phyloP scores from a whole-genome alignment of 805 yeast species.

The Torulaspora quercuum region DNA sequence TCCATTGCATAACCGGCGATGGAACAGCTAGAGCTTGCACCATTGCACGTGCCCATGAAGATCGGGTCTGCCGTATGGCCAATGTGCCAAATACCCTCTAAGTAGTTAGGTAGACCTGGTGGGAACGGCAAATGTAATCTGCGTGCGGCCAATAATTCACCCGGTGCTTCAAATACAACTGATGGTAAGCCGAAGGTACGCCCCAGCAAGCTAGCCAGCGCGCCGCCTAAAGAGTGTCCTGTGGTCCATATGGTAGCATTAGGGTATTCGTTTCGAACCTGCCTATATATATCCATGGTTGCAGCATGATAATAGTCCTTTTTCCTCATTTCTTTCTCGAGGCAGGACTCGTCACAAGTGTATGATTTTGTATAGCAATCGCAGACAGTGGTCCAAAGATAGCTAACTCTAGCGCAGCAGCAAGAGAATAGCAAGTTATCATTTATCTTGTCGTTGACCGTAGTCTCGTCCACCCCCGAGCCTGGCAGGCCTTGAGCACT shows the following conservation, averaged over 20 bases:
- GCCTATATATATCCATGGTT: conserved; percentile 67
- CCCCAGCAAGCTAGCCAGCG: conserved; percentile 74
- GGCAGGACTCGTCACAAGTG: conserved; percentile 83
- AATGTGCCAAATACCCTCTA: conserved; percentile 88
- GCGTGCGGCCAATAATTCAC: conserved; percentile 77
- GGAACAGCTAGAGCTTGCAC: conserved; percentile 84
- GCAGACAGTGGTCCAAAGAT: conserved; percentile 92
- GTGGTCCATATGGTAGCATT: conserved; percentile 78
- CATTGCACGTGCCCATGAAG: conserved; percentile 93
- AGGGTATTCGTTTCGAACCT: conserved; percentile 67
- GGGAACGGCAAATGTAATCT: conserved; percentile 89
- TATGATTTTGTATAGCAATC: conserved; percentile 83
- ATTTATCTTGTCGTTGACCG: conserved; percentile 73
- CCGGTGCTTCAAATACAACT: conserved; percentile 91
- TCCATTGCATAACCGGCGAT: conserved; percentile 97
- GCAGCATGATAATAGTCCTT: conserved; percentile 83
- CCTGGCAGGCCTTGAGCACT: conserved; percentile 76
- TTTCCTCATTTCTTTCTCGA: conserved; percentile 69
- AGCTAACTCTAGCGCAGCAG: conserved; percentile 91
- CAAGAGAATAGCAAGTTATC: conserved; percentile 90
- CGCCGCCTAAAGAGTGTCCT: conserved; percentile 94
- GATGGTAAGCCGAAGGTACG: conserved; percentile 88
- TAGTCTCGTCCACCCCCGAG: conserved; percentile 76
- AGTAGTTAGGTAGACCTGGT: conserved; percentile 75
- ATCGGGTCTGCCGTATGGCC: conserved; percentile 98